Evolutionary conservation across 331 rosid species (phyloP), one percentile per base, ranked within the genome.

Genomic region (Rosa hybrid): DNA sequence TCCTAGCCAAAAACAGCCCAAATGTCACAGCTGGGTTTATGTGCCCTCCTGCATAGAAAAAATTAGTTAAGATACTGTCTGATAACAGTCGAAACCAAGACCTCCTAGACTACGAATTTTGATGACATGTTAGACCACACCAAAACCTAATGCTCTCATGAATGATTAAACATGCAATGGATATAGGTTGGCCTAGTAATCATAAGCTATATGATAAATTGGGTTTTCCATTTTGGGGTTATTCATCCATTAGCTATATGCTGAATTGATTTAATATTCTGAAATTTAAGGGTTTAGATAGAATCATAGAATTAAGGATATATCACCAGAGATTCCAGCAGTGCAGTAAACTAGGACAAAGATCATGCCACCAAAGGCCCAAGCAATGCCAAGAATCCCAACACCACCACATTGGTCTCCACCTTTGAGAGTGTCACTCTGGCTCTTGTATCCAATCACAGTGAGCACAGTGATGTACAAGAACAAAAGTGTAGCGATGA

Each of bases 291-390:
- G 49, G 48, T 44, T 44, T 6, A 44, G 34, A 30, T 30, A 30
- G 34, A 30, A 30, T 30, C 34, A 30, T 1, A 44, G 9, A 7
- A 7, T 44, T 44, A 53, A 21, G 17, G 17, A 42, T 1, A 67
- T 57, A 82, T 13, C 42, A 84, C 96, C 96, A 3, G 97, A 94
- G 45, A 94, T 94, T 8, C 98, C 97, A 34, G 98, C 97, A 12
- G 97, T 94, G 89, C 97, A 92, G 83, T 94, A 94, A 63, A 94
- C 98, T 14, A 94, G 98, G 67, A 94, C 68, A 70, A 94, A 94
- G 23, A 94, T 94, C 98, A 90, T 94, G 90, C 97, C 98, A 7
- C 98, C 98, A 54, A 94, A 92, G 57, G 97, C 91, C 98, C 97
- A 94, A 14, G 98, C 97, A 72, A 94, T 89, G 20, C 96, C 97